These are phyloP conservation scores for Trichophyton rubrum DNA, from an alignment of 2,329 filamentous ascomycete genomes.

Conservation along the genomic window DNA sequence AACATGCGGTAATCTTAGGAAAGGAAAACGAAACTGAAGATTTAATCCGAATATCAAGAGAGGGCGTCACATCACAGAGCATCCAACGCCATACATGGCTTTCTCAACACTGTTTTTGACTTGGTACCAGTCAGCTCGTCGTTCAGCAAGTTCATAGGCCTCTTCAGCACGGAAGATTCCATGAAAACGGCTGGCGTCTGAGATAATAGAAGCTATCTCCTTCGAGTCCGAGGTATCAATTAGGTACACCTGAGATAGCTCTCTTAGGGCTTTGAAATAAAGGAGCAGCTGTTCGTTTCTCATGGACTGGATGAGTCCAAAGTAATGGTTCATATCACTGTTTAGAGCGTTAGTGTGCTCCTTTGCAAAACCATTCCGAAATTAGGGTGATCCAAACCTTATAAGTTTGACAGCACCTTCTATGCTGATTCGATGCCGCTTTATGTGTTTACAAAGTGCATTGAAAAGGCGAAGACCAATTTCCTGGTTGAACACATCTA, in stretches of 20 bases:
- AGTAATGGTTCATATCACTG: constrained; percentile 91
- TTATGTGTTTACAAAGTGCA: constrained; percentile 90
- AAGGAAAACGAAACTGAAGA: background rate
- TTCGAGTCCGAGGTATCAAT: constrained; percentile 79
- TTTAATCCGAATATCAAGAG: background rate
- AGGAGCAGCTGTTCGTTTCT: constrained; percentile 71
- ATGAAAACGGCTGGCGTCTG: constrained; percentile 76
- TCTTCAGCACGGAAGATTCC: constrained; percentile 92
- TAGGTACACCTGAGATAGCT: constrained; percentile 89
- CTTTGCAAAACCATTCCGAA: background rate
- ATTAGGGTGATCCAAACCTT: constrained; percentile 31
- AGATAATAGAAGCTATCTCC: constrained; percentile 89
- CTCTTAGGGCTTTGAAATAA: constrained; percentile 84
- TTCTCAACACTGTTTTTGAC: constrained; percentile 81
- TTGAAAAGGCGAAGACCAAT: constrained; percentile 87
- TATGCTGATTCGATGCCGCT: constrained; percentile 83
- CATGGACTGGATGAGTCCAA: constrained; percentile 67
- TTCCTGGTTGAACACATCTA: constrained; percentile 97
- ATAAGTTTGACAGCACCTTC: constrained; percentile 86
- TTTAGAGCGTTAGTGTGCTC: background rate
- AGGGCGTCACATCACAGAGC: constrained; percentile 58
- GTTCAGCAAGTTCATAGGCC: constrained; percentile 92
- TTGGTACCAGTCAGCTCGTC: constrained; percentile 87
- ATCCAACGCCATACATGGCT: constrained; percentile 95
- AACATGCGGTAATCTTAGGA: background rate